phyloP scores from a whole-genome alignment of 2,329 filamentous ascomycete species.

The Stylonectria norvegica region DNA sequence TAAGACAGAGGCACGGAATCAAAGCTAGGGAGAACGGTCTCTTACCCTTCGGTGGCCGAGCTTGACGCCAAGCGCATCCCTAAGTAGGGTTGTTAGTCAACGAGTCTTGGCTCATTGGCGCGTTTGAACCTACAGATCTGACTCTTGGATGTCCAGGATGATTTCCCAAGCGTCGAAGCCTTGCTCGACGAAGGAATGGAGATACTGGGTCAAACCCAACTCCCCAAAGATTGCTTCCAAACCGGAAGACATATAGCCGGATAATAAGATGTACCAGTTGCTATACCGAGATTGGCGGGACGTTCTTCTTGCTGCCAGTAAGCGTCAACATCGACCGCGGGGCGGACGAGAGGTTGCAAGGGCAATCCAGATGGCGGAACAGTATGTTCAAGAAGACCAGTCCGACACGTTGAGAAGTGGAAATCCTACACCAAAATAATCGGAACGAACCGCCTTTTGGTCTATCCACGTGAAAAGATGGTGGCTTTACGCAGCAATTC shows the following conservation, averaged over 20 bases:
- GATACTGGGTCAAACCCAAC: conserved; percentile 76
- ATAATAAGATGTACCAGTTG: conserved; percentile 13
- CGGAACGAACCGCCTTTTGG: no score
- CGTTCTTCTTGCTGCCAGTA: background rate
- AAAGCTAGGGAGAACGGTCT: conserved; percentile 1
- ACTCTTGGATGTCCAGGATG: conserved; percentile 79
- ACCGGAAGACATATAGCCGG: conserved; percentile 48
- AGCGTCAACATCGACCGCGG: conserved; percentile 7
- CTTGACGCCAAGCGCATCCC: conserved; percentile 72
- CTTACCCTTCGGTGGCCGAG: conserved; percentile 76
- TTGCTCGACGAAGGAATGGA: conserved; percentile 68
- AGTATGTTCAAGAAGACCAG: no score
- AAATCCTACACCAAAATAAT: no score
- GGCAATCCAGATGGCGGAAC: background rate
- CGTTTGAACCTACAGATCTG: conserved; percentile 63
- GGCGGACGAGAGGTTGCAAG: background rate
- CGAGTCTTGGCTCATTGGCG: background rate
- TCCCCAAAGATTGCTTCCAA: conserved; percentile 66
- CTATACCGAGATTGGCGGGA: conserved; percentile 5
- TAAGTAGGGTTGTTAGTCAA: conserved; percentile 30
- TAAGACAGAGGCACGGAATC: conserved; percentile 14
- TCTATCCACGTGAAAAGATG: no score
- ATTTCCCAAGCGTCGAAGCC: conserved; percentile 85
- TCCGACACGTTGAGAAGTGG: no score
- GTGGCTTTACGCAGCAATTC: no score